Base-by-base conservation (phyloP, 805 yeast genomes). In the Candida ovalis region DNA sequence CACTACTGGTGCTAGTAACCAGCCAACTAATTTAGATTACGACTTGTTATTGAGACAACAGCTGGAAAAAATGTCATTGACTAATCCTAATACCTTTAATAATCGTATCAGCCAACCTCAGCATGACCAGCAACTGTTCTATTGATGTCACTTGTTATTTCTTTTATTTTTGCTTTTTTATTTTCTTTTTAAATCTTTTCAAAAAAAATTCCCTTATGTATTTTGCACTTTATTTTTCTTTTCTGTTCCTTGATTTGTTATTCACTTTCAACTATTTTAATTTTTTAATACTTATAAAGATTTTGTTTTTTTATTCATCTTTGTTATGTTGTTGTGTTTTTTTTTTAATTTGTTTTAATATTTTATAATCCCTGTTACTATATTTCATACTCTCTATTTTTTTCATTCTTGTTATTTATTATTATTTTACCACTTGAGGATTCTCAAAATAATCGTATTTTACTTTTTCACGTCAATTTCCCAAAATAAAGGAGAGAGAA, bases 21-120 rank as follows among this genome's bases (percentile, higher is more conserved):
- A 35, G 22, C 23, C 35, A 30, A 43, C 40, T 40, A 54, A 45
- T 42, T 37, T 57, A 41, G 61, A 63, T 52, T 61, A 62, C 50
- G 67, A 62, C 44, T 42, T 51, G 37, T 40, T 63, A 35, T 49
- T 63, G 36, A 55, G 58, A 42, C 66, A 59, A 48, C 68, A 64
- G 38, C 46, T 64, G 19, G 67, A 63, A 27, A 61, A 58, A 32
- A 50, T 63, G 55, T 54, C 65, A 3, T 33, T 61, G 19, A 55
- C 50, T 37, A 45, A 45, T 40, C 49, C 53, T 42, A 46, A 51
- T 47, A 51, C 22, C 30, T 40, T 24, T 21, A 40, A 40, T 35
- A 36, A 25, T 45, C 13, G 17, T 23, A 18, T 35, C 35, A 17
- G 24, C 27, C 44, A 44, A 44, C 45, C 13, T 25, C 45, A 46